Conservation (phyloP, 108 stramenopile genomes). For the Cyclostephanos invisitatus region DNA sequence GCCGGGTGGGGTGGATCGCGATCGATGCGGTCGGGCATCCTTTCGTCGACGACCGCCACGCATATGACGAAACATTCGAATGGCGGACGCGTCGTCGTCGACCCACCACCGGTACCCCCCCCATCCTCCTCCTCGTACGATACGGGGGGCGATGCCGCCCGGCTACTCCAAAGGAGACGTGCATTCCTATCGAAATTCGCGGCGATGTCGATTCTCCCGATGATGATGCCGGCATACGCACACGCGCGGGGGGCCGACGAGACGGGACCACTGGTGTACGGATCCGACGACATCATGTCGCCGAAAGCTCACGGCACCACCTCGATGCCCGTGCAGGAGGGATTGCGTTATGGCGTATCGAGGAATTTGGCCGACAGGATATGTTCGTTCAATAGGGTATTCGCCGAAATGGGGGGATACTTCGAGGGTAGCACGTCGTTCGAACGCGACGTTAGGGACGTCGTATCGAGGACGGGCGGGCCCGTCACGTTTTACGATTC, state of each 20-base stretch:
- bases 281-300: constrained; percentile 53
- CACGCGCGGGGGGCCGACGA: constrained; percentile 22
- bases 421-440: constrained; percentile 27
- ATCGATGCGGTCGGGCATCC: too few relatives aligned
- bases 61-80: too few relatives aligned
- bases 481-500: constrained; percentile 58
- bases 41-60: too few relatives aligned
- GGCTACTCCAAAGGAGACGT: constrained; percentile 18
- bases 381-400: constrained; percentile 74
- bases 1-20: too few relatives aligned
- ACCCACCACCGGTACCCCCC: neutral
- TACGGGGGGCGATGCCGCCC: neutral
- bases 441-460: constrained; percentile 28
- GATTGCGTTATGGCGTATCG: constrained; percentile 62
- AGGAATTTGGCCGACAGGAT: constrained; percentile 70
- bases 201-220: constrained; percentile 10
- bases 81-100: neutral
- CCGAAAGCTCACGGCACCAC: constrained; percentile 78
- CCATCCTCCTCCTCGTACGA: neutral
- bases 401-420: constrained; percentile 44
- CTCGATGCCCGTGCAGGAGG: constrained; percentile 58
- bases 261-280: constrained; percentile 37
- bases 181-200: constrained; percentile 31
- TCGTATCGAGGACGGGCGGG: constrained; percentile 19
- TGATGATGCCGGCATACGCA: constrained; percentile 11